Percentiles rank a stretch among this genome's conserved stretches.
These are phyloP conservation scores for Amanita muscaria DNA, from an alignment of 768 basidiomycete species.

Conservation along the genomic window DNA sequence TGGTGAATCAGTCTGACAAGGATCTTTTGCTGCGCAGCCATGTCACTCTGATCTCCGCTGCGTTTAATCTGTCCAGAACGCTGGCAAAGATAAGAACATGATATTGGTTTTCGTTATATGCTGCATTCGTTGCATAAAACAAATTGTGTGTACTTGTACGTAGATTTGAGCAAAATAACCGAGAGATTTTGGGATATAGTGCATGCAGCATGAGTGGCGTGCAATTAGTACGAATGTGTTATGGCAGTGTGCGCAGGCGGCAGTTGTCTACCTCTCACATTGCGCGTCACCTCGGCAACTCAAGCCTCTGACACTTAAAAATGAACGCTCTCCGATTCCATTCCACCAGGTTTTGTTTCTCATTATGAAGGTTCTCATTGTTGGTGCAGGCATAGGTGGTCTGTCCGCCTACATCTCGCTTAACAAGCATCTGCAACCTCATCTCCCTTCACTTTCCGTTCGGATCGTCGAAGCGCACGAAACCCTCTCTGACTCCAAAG, in stretches of 20 bases:
- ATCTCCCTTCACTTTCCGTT: background rate
- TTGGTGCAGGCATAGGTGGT: constrained; percentile 7
- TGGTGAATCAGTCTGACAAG: background rate
- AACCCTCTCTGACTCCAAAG: background rate
- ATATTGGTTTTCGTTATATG: background rate
- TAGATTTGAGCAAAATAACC: too few species aligned
- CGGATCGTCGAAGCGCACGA: constrained; percentile 3
- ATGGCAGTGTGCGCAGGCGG: too few species aligned
- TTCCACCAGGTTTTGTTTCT: background rate
- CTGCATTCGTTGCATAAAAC: background rate
- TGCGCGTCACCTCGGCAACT: background rate
- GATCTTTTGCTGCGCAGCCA: constrained; percentile 35
- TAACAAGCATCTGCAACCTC: constrained; percentile 1
- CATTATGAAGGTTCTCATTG: constrained; percentile 7
- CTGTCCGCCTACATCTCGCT: constrained; percentile 4
- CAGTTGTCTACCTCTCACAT: too few species aligned
- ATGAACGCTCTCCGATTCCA: background rate
- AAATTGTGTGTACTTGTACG: too few species aligned
- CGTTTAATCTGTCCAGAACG: constrained; percentile 75
- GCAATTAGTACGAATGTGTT: too few species aligned
- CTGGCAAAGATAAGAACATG: constrained; percentile 15
- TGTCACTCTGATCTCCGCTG: constrained; percentile 78
- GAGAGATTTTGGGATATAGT: too few species aligned
- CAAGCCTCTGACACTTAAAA: background rate
- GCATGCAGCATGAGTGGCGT: too few species aligned